Percentiles rank a stretch among this genome's conserved stretches.
Evolutionary conservation across 805 yeast species (phyloP).

Genomic region (Wickerhamomyces alni): DNA sequence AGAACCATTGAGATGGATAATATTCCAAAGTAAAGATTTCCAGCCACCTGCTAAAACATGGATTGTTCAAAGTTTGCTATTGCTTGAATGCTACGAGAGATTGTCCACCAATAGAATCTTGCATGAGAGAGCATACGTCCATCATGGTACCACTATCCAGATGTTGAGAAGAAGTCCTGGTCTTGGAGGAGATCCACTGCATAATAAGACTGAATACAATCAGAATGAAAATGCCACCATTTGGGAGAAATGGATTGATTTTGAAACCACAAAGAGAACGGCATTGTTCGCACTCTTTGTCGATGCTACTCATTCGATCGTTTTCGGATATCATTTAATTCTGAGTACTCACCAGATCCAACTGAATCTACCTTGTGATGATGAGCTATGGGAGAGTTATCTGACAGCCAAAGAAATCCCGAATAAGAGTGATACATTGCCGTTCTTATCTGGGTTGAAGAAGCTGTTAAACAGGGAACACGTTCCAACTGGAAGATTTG

Average conservation of each 20-base stretch:
- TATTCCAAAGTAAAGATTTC: constrained; percentile 67
- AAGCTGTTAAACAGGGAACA: constrained; percentile 47
- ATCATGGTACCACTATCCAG: constrained; percentile 84
- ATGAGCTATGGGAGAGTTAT: constrained; percentile 47
- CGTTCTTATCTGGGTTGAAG: constrained; percentile 54
- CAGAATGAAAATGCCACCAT: constrained; percentile 29
- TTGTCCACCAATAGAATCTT: constrained; percentile 57
- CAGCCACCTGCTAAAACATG: constrained; percentile 73
- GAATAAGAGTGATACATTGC: constrained; percentile 24
- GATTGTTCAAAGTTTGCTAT: constrained; percentile 66
- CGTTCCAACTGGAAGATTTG: constrained; percentile 46
- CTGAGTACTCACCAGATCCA: constrained; percentile 57
- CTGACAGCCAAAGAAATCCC: constrained; percentile 24
- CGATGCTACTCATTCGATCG: constrained; percentile 72
- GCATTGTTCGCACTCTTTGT: constrained; percentile 78
- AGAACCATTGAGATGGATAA: constrained; percentile 54
- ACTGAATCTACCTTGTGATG: constrained; percentile 57
- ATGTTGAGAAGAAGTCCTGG: constrained; percentile 69
- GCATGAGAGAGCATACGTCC: constrained; percentile 81
- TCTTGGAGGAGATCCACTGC: constrained; percentile 61
- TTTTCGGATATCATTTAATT: constrained; percentile 66
- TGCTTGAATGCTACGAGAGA: constrained; percentile 79
- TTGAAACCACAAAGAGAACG: constrained; percentile 70
- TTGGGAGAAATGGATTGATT: constrained; percentile 70
- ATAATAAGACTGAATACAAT: constrained; percentile 24